Percentiles rank a stretch among this genome's conserved stretches.
phyloP scores from a whole-genome alignment of 768 basidiomycete species.

The Nidularia pulvinata region DNA sequence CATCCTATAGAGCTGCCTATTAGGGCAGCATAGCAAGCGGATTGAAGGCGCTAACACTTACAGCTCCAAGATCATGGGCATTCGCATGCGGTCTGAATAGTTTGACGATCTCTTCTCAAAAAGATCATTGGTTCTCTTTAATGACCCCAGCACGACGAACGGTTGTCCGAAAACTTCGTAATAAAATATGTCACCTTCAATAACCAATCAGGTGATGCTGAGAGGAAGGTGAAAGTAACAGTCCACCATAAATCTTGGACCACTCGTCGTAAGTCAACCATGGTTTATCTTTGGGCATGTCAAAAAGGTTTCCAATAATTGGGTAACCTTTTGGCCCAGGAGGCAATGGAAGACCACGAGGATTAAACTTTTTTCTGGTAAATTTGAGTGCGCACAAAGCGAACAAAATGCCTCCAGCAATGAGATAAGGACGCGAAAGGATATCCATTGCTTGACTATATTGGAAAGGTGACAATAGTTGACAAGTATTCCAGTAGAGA shows the following conservation, averaged over 20 bases:
- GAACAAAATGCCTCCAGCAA: neutral
- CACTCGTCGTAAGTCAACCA: constrained; percentile 16
- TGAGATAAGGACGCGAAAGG: too few species aligned
- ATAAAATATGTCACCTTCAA: constrained; percentile 9
- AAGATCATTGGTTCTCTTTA: constrained; percentile 10
- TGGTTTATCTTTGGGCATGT: constrained; percentile 11
- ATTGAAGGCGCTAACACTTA: constrained; percentile 1
- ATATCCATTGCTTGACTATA: too few species aligned
- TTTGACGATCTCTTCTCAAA: constrained; percentile 11
- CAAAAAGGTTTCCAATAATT: constrained; percentile 14
- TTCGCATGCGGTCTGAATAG: constrained; percentile 19
- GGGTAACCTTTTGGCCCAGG: constrained; percentile 15
- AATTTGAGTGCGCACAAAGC: neutral
- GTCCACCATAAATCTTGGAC: constrained; percentile 14
- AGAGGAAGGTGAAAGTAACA: neutral
- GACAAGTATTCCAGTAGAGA: too few species aligned
- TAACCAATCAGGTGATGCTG: neutral
- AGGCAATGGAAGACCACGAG: constrained; percentile 9
- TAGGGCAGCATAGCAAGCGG: neutral
- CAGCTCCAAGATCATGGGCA: constrained; percentile 16
- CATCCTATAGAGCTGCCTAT: constrained; percentile 5
- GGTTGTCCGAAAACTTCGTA: constrained; percentile 5
- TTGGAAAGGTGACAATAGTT: too few species aligned
- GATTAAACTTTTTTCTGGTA: neutral
- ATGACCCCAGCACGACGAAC: constrained; percentile 7